Percentiles rank a stretch among this genome's conserved stretches.
These are phyloP conservation scores for Starmera dryadoides DNA, from an alignment of 805 yeast genomes.

Conservation along the genomic window DNA sequence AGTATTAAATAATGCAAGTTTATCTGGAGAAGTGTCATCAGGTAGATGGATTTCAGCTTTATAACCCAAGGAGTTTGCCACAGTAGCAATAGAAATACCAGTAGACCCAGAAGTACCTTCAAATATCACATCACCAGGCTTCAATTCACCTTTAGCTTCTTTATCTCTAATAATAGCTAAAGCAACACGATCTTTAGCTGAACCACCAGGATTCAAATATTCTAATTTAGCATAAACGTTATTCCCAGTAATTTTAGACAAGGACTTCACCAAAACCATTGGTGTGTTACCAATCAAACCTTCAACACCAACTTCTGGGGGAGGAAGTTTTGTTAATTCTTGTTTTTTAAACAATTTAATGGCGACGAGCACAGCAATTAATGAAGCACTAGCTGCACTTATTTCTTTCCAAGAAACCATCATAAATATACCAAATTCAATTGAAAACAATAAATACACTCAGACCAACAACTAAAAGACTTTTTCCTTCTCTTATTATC, in stretches of 20 bases:
- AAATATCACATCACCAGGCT: slow-evolving; percentile 64
- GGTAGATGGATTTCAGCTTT: slow-evolving; percentile 91
- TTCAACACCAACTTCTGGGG: slow-evolving; percentile 48
- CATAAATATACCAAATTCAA: no score
- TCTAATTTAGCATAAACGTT: slow-evolving; percentile 85
- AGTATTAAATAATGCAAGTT: slow-evolving; percentile 58
- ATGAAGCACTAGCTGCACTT: slow-evolving; percentile 15
- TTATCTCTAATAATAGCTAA: slow-evolving; percentile 69
- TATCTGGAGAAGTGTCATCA: slow-evolving; percentile 86
- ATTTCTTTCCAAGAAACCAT: slow-evolving; percentile 17
- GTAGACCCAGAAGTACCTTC: slow-evolving; percentile 98
- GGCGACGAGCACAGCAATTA: slow-evolving; percentile 7
- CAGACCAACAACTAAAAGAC: no score
- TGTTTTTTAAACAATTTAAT: slow-evolving; percentile 2
- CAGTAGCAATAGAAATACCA: slow-evolving; percentile 86
- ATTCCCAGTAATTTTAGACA: slow-evolving; percentile 69
- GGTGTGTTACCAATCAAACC: slow-evolving; percentile 91
- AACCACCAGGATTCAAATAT: slow-evolving; percentile 84
- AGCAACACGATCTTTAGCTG: slow-evolving; percentile 94
- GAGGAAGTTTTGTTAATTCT: slow-evolving; percentile 17
- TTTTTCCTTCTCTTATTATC: no score
- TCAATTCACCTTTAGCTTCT: slow-evolving; percentile 50
- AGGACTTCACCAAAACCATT: slow-evolving; percentile 61
- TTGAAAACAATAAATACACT: no score
- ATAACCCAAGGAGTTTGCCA: slow-evolving; percentile 86